Base-by-base conservation (phyloP, 2,329 filamentous ascomycete species). In the Dothideomycetidae sp. region DNA sequence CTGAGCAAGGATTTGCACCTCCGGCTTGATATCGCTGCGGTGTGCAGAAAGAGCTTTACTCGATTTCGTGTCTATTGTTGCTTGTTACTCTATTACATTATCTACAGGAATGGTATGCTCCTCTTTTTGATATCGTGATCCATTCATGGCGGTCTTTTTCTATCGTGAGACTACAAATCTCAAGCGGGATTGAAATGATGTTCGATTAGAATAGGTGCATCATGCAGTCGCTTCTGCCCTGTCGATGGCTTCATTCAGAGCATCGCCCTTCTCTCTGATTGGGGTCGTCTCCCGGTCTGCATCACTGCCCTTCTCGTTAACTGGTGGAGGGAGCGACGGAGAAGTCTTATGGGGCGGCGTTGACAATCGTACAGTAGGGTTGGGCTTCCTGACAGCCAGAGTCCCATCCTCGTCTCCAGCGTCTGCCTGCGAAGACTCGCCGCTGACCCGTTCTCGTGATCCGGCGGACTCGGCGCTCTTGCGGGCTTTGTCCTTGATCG, bases 1-100 rank as follows among this genome's bases (percentile, higher is more conserved):
- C 60, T 2, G 62, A 71, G 53, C 75, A 81, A 50, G 75, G 74
- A 0, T 79, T 71, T 49, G 29, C 13, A n/a, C n/a, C 26, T 11
- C 26, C 35, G 3, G 23, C n/a, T n/a, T 26, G 21, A 26, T 26
- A 26, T 26, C n/a, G n/a, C 21, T 26, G 7, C 21, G 21, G 21
- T n/a, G 21, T n/a, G n/a, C n/a, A n/a, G n/a, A n/a, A n/a, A n/a
- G n/a, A n/a, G n/a, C n/a, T n/a, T n/a, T n/a, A n/a, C n/a, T n/a
- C n/a, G n/a, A n/a, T n/a, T n/a, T n/a, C n/a, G n/a, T n/a, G n/a
- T n/a, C n/a, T n/a, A n/a, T n/a, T n/a, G n/a, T n/a, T n/a, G n/a
- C n/a, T n/a, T n/a, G n/a, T n/a, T 26, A n/a, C 7, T 26, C 21
- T 26, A 26, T n/a, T 26, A 26, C 21, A 26, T 26, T 26, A 26